These are phyloP conservation scores for Dacryopinax spathularia DNA, from an alignment of 768 basidiomycete species.

Conservation along the genomic window DNA sequence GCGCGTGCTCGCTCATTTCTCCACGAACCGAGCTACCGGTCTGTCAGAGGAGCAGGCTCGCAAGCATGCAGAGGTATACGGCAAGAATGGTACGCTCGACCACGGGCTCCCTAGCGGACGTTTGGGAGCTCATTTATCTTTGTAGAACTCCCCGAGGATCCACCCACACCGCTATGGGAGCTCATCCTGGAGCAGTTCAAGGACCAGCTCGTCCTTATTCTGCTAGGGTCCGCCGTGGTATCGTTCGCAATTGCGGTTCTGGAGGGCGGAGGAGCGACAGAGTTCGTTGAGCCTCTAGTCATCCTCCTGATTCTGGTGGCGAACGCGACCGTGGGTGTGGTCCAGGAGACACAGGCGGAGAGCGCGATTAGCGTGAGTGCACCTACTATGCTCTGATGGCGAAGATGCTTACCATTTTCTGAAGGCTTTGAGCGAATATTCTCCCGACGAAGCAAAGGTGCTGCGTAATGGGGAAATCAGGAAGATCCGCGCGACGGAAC, in stretches of 20 bases:
- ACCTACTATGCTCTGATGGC: background rate
- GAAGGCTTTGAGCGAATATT: slow-evolving; percentile 91
- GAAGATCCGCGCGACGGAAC: slow-evolving; percentile 70
- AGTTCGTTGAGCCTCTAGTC: slow-evolving; percentile 89
- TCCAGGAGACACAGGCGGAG: slow-evolving; percentile 94
- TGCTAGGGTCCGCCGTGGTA: slow-evolving; percentile 83
- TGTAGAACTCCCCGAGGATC: slow-evolving; percentile 85
- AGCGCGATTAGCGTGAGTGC: slow-evolving; percentile 87
- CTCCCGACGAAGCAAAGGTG: slow-evolving; percentile 90
- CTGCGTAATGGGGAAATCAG: slow-evolving; percentile 53
- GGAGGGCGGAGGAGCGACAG: slow-evolving; percentile 47
- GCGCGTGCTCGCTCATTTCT: slow-evolving; percentile 58
- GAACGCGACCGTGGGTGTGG: slow-evolving; percentile 93
- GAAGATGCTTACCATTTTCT: background rate
- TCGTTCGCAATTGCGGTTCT: slow-evolving; percentile 85
- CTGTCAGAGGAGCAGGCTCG: slow-evolving; percentile 52
- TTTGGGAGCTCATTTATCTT: background rate
- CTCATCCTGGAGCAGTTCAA: slow-evolving; percentile 98
- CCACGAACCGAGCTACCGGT: slow-evolving; percentile 48
- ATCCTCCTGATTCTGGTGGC: slow-evolving; percentile 92
- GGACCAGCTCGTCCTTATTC: slow-evolving; percentile 93
- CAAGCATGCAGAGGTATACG: slow-evolving; percentile 64
- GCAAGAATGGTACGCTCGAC: slow-evolving; percentile 56
- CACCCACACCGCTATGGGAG: slow-evolving; percentile 80
- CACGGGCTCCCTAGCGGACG: background rate